Conservation (phyloP, 1,284 basidiomycete species). For the Boletus sp. region DNA sequence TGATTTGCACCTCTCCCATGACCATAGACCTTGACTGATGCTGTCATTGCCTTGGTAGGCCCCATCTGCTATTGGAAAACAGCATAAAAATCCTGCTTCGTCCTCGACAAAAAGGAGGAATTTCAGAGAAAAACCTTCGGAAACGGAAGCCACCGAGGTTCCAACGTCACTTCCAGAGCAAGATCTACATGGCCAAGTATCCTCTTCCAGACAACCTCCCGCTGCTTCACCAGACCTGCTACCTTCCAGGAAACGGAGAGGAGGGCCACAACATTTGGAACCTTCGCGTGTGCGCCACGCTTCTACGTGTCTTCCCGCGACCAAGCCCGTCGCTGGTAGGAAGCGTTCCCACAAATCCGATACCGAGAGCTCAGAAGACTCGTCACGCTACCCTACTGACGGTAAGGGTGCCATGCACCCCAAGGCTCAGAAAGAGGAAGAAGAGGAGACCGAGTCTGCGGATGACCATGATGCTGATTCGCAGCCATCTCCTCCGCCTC, state of each 20-base stretch:
- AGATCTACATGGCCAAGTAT: conserved; percentile 23
- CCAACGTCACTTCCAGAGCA: conserved; percentile 39
- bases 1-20: conserved; percentile 7
- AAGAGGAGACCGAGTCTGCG: conserved; percentile 43
- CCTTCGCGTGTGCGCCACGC: conserved; percentile 5
- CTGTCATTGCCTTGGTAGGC: conserved; percentile 1
- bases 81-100: conserved; percentile 10
- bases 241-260: conserved; percentile 9
- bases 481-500: conserved; percentile 27
- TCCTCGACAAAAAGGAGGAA: conserved; percentile 12
- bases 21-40: conserved; percentile 6
- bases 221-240: background rate
- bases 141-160: conserved; percentile 25
- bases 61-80: conserved; percentile 5
- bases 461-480: conserved; percentile 31
- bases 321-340: conserved; percentile 10
- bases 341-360: conserved; percentile 28
- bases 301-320: conserved; percentile 3
- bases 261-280: background rate
- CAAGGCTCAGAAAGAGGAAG: conserved; percentile 34
- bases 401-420: conserved; percentile 2
- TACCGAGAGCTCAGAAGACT: conserved; percentile 25
- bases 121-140: conserved; percentile 11
- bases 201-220: conserved; percentile 2
- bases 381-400: conserved; percentile 3